These are phyloP conservation scores for Mycena citricolor DNA, from an alignment of 1,284 basidiomycete genomes.

Conservation along the genomic window DNA sequence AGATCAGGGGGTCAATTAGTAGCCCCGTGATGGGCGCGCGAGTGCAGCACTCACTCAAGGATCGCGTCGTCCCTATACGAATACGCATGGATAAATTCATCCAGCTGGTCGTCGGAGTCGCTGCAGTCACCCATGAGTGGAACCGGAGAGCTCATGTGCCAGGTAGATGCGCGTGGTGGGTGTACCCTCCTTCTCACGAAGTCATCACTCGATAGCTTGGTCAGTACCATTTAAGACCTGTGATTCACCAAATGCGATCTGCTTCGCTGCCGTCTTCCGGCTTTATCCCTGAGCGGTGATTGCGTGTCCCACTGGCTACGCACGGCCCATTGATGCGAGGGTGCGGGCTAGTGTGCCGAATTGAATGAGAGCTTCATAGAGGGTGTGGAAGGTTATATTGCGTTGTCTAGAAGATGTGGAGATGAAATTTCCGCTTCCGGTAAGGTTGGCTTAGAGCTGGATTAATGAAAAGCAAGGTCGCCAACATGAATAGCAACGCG, in stretches of 20 bases:
- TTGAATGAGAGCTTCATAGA: no score
- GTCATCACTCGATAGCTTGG: slow-evolving; percentile 17
- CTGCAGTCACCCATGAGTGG: slow-evolving; percentile 6
- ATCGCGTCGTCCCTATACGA: slow-evolving; percentile 13
- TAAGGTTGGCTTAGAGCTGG: no score
- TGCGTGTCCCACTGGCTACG: no score
- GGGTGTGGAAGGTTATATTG: no score
- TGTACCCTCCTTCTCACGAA: slow-evolving; percentile 23
- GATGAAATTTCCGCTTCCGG: no score
- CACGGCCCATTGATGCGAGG: no score
- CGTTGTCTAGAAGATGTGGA: no score
- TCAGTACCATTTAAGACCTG: slow-evolving; percentile 22
- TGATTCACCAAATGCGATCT: slow-evolving; percentile 21
- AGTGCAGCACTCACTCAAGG: slow-evolving; percentile 6
- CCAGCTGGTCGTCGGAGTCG: slow-evolving; percentile 19
- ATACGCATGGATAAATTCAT: slow-evolving; percentile 23
- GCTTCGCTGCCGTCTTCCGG: slow-evolving; percentile 14
- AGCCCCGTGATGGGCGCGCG: not conserved
- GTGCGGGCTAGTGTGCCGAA: no score
- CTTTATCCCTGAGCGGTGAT: slow-evolving; percentile 21
- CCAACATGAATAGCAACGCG: no score
- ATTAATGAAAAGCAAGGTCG: no score
- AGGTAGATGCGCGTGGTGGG: no score
- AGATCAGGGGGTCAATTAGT: not conserved
- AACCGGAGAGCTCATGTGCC: no score